Base-by-base conservation (phyloP, 768 basidiomycete species). In the Obba rivulosa region DNA sequence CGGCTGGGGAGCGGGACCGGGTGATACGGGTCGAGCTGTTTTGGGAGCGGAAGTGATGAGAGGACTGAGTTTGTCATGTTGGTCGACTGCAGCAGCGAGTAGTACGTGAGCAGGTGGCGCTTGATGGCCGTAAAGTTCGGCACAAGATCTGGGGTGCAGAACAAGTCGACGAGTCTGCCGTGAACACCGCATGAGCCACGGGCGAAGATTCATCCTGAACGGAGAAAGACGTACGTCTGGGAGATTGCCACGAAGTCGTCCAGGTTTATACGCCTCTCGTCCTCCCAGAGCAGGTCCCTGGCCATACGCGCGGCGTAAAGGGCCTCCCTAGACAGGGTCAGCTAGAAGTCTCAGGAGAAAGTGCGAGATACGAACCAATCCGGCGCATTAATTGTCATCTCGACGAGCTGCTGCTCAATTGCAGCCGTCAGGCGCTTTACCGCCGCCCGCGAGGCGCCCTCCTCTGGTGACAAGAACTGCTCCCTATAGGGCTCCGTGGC, bases 221-320 rank as follows among this genome's bases (percentile, higher is more conserved):
- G 41, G 11, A 41, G 18, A 24, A 49, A 10, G 39, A 70, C 87
- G 57, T 69, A 97, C 95, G 91, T 93, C 64, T 99, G 96, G 13
- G 89, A 89, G 48, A 96, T 76, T 11, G 73, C 65, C 18, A 92
- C 85, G 61, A 88, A 95, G 46, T 96, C 83, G 41, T 85, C 80
- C 40, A 95, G 77, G 43, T 81, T 74, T 50, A 98, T 81, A 24
- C 80, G 76, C 51, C 77, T 76, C 50, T 92, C 85, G 50, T 81
- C 76, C 58, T 85, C 85, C 92, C 92, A 98, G n/a, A 99, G 72
- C 34, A 99, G 69, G 61, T 96, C 90, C 44, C 90, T 75, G 13
- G 94, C 92, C 87, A 95, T 97, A 48, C 88, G 81, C 7, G 92
- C 93, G 31, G 81, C 82, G 65, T 87, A 90, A 4, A 96, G 73